A percentile compares a stretch with the other conserved stretches of the same genome.
These are phyloP conservation scores for Paramecium sexaurelia DNA, from an alignment of 73 alveolate genomes.

Conservation along the genomic window DNA sequence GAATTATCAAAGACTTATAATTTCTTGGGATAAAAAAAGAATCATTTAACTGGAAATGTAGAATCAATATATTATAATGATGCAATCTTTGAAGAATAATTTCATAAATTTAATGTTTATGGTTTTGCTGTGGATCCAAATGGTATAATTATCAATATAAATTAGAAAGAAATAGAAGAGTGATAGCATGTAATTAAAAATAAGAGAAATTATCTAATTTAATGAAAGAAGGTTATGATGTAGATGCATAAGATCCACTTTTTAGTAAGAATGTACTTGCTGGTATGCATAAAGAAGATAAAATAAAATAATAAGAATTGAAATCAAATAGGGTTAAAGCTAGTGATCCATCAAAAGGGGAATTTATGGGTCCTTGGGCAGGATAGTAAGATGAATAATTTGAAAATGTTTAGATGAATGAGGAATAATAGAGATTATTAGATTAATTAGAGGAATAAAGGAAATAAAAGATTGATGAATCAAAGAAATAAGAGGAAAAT, in stretches of 20 bases:
- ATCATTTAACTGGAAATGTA: constrained; percentile 69
- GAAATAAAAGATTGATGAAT: constrained; percentile 70
- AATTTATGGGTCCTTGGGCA: constrained; percentile 98
- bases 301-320: constrained; percentile 69
- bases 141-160: neutral
- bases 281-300: constrained; percentile 63
- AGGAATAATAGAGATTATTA: constrained; percentile 73
- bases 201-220: constrained; percentile 3
- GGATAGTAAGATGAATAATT: constrained; percentile 77
- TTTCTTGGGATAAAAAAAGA: constrained; percentile 3
- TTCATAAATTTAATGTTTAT: constrained; percentile 53
- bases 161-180: constrained; percentile 45
- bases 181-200: constrained; percentile 17
- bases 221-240: constrained; percentile 45
- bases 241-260: constrained; percentile 44
- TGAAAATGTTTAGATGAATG: constrained; percentile 74
- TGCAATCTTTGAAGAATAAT: constrained; percentile 50
- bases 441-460: constrained; percentile 76
- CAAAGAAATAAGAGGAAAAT: constrained; percentile 8
- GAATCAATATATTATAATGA: constrained; percentile 54
- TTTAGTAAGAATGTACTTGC: constrained; percentile 55
- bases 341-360: constrained; percentile 81
- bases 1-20: constrained; percentile 59
- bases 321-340: constrained; percentile 76
- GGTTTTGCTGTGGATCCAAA: constrained; percentile 66